These are phyloP conservation scores for Acanthamoeba lenticulata DNA, from an alignment of 208 protist species.

Conservation along the genomic window DNA sequence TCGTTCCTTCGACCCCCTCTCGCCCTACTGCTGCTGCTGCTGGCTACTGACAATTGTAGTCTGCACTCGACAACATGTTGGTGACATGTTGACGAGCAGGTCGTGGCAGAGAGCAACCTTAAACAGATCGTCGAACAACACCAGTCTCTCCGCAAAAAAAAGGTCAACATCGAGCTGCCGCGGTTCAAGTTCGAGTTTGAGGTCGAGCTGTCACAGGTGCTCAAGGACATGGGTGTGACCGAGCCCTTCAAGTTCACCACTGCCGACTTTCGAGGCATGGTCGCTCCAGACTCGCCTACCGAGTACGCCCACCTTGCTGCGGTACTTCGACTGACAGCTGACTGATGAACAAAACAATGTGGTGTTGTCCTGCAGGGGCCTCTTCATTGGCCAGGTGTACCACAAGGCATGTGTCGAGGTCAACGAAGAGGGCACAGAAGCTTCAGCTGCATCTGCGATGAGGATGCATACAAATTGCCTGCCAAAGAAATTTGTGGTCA, in stretches of 20 bases:
- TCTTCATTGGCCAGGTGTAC: background rate
- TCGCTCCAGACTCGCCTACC: background rate
- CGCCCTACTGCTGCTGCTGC: too few relatives aligned
- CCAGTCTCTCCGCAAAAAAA: too few relatives aligned
- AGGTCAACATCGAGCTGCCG: background rate
- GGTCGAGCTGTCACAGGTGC: background rate
- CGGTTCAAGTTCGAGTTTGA: background rate
- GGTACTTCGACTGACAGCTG: background rate
- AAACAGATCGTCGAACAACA: too few relatives aligned
- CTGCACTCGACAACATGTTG: too few relatives aligned
- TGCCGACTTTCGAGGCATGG: background rate
- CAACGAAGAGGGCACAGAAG: conserved; percentile 9
- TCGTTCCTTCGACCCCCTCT: background rate
- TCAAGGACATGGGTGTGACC: background rate
- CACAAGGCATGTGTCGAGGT: conserved; percentile 1
- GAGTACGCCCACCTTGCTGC: background rate
- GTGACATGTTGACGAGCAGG: too few relatives aligned
- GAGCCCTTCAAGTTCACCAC: background rate
- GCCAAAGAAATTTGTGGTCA: background rate
- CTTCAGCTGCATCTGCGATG: background rate
- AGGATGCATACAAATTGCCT: background rate
- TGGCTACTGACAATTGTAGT: too few relatives aligned
- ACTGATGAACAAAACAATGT: background rate
- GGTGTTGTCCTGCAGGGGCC: background rate
- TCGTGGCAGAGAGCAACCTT: too few relatives aligned